These are phyloP conservation scores for Gossypium raimondii DNA, from an alignment of 345 rosid genomes.

Conservation along the genomic window DNA sequence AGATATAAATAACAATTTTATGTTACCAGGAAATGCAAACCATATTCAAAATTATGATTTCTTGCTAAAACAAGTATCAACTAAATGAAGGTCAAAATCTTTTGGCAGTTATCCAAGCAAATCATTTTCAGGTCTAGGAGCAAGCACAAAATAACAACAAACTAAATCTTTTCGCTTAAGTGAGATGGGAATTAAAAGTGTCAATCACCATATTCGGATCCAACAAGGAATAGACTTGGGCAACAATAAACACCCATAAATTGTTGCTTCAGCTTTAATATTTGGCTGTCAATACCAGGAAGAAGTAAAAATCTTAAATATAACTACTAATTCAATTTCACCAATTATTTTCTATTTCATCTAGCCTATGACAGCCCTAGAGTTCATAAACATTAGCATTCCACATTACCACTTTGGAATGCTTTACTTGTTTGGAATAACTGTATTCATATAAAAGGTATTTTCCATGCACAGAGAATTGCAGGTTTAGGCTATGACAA, in stretches of 20 bases:
- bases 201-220: not conserved
- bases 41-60: not conserved
- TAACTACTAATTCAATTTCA: not conserved
- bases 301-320: not conserved
- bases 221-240: not conserved
- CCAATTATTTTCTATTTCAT: not conserved
- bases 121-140: not conserved
- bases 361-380: not conserved
- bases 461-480: not conserved
- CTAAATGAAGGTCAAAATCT: not conserved
- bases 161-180: not conserved
- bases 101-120: not conserved
- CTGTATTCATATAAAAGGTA: not conserved
- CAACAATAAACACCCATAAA: too few species aligned
- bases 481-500: not conserved
- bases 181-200: not conserved
- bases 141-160: not conserved
- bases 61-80: not conserved
- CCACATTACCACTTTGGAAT: not conserved
- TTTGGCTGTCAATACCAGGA: not conserved
- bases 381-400: not conserved
- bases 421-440: not conserved
- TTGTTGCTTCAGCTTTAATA: too few species aligned
- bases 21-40: not conserved
- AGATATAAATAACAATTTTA: conserved; percentile 7